These are phyloP conservation scores for Colletotrichum eremochloae DNA, from an alignment of 2,329 filamentous ascomycete species.

Conservation along the genomic window DNA sequence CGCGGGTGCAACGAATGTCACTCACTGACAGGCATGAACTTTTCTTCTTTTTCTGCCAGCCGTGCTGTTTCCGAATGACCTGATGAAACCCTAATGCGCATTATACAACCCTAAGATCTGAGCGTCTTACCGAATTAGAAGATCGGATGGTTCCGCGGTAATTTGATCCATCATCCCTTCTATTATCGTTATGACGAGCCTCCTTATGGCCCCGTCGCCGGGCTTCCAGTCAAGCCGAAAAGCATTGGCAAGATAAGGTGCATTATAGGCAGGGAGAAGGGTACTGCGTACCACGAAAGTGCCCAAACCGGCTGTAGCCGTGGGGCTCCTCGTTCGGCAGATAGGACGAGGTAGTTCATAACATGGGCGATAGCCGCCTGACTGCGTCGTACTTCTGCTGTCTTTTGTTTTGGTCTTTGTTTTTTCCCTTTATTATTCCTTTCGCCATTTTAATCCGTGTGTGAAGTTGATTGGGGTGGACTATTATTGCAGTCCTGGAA, in stretches of 20 bases:
- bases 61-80: constrained; percentile 35
- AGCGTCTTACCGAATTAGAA: constrained; percentile 30
- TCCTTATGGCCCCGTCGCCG: constrained; percentile 15
- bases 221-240: constrained; percentile 12
- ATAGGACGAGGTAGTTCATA: constrained; percentile 34
- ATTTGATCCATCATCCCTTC: constrained; percentile 26
- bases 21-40: constrained; percentile 32
- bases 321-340: constrained; percentile 11
- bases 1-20: constrained; percentile 18
- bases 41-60: constrained; percentile 16
- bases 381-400: not conserved
- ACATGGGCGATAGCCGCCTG: constrained; percentile 28
- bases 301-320: not conserved
- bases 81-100: constrained; percentile 38
- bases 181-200: constrained; percentile 4
- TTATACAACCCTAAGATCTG: constrained; percentile 16
- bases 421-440: constrained; percentile 1
- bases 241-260: constrained; percentile 3
- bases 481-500: not conserved
- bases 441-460: not conserved
- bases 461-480: constrained; percentile 7
- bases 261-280: not conserved
- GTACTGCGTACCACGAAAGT: not conserved
- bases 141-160: constrained; percentile 34
- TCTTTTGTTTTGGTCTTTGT: constrained; percentile 13